A percentile compares a stretch with the other conserved stretches of the same genome.
Evolutionary conservation across 1,284 basidiomycete genomes (phyloP).

Genomic region (Fomitopsis pinicola): DNA sequence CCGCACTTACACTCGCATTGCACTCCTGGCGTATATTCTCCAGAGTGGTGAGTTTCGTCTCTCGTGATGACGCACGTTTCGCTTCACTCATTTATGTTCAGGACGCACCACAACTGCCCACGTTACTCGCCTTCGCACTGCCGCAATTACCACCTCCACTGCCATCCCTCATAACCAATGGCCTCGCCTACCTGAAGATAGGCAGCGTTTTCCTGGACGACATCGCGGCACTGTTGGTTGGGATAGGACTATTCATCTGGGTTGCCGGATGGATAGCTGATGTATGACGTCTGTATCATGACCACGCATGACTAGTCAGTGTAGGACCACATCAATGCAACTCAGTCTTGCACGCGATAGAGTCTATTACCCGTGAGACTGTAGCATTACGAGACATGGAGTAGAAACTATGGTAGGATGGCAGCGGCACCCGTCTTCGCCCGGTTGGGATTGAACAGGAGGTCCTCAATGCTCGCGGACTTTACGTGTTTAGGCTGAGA

Average conservation of each 20-base stretch:
- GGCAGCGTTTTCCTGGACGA: conserved; percentile 63
- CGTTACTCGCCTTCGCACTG: conserved; percentile 52
- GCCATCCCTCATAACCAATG: conserved; percentile 55
- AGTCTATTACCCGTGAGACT: not conserved
- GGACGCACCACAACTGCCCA: conserved; percentile 58
- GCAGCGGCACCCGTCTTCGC: conserved; percentile 45
- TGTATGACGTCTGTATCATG: conserved; percentile 1
- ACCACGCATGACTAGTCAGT: not conserved
- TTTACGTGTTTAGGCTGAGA: not conserved
- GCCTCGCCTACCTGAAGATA: conserved; percentile 64
- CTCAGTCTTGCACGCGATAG: not conserved
- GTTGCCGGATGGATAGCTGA: conserved; percentile 44
- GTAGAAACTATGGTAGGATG: conserved; percentile 37
- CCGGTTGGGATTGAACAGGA: conserved; percentile 22
- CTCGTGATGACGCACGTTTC: not conserved
- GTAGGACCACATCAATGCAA: not conserved
- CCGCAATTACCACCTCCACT: conserved; percentile 62
- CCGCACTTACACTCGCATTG: conserved; percentile 60
- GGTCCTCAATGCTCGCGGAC: conserved; percentile 18
- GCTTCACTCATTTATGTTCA: conserved; percentile 24
- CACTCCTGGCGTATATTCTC: conserved; percentile 69
- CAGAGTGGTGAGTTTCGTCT: conserved; percentile 49
- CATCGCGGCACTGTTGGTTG: conserved; percentile 59
- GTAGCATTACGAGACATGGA: not conserved
- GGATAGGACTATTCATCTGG: conserved; percentile 55